Conservation (phyloP, 2,329 filamentous ascomycete genomes). For the Fusarium drepaniforme region DNA sequence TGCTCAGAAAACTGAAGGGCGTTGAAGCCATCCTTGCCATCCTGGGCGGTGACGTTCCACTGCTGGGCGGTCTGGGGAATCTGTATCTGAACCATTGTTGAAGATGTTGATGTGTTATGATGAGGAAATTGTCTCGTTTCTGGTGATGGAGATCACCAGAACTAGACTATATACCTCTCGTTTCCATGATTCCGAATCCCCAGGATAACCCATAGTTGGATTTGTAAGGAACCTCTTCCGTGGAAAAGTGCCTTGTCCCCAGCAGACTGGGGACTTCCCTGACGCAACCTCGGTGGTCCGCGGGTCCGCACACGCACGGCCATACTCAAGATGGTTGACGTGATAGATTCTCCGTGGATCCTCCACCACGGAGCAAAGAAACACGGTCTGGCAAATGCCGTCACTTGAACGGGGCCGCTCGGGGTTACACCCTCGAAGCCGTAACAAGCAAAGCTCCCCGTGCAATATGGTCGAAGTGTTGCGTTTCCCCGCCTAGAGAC, state of each 20-base stretch:
- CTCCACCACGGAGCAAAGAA: not conserved
- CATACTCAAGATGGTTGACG: constrained; percentile 8
- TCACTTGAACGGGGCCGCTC: not conserved
- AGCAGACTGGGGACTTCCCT: constrained; percentile 1
- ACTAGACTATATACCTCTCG: constrained; percentile 13
- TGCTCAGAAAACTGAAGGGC: constrained; percentile 67
- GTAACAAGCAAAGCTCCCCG: not conserved
- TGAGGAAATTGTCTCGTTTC: not conserved
- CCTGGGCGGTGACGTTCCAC: constrained; percentile 62
- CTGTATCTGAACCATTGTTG: constrained; percentile 41
- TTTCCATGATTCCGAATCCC: not conserved
- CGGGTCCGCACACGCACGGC: constrained; percentile 5
- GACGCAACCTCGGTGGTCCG: constrained; percentile 24
- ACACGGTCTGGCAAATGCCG: not conserved
- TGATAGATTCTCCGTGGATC: constrained; percentile 13
- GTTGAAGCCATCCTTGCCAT: constrained; percentile 67
- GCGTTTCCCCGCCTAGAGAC: not conserved
- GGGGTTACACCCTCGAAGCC: not conserved
- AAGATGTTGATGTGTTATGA: not conserved
- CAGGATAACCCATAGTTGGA: not conserved
- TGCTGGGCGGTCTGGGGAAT: constrained; percentile 61
- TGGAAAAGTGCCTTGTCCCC: not conserved
- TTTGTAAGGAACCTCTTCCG: constrained; percentile 29
- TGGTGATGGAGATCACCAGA: not conserved
- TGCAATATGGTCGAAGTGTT: no score